Base-by-base conservation (phyloP, 495 filamentous ascomycete genomes). In the Penicillium psychrofluorescens region DNA sequence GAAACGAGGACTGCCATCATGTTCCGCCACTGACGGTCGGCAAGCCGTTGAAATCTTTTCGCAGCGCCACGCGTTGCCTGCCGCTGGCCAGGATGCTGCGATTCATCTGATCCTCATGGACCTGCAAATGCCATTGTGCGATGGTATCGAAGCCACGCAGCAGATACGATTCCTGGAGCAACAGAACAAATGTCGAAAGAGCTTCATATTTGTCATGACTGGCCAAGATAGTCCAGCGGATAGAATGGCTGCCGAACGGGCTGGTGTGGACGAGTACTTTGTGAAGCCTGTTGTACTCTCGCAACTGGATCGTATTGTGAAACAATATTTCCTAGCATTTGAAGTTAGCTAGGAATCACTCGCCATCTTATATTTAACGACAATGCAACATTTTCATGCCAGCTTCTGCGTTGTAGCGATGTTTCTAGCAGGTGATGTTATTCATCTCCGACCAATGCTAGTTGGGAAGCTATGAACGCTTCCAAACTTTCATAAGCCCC, bases 71-170 rank as follows among this genome's bases (percentile, higher is more conserved):
- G 27, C 39, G 29, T 15, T 12, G 7, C 12, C 11, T 10, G 11
- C 28, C 9, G 14, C 22, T 8, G 15, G n/a, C n/a, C 9, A 39
- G 0, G 14, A 15, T 0, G 1, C 46, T 32, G 8, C 40, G 1
- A 47, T 91, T 53, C 85, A 95, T 61, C 62, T 95, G 45, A 87
- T 95, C 30, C 69, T 95, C 30, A 95, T 95, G 89, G 89, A 95
- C 59, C 91, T 95, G 50, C 89, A 95, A 57, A 70, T 95, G 45
- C 89, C 90, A 4, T 80, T 92, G 41, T 95, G 95, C 86, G 90
- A 77, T 49, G 90, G 89, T 1, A 67, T 95, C 40, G 85, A 92
- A 47, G 90, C 89, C 13, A 94, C 88, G 0, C 83, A 84, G 48
- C 89, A 92, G 68, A 95, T 95, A 38, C 71, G 89, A 44, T 62